Base-by-base conservation (phyloP, 2,329 filamentous ascomycete species). In the Colletotrichum sp. region DNA sequence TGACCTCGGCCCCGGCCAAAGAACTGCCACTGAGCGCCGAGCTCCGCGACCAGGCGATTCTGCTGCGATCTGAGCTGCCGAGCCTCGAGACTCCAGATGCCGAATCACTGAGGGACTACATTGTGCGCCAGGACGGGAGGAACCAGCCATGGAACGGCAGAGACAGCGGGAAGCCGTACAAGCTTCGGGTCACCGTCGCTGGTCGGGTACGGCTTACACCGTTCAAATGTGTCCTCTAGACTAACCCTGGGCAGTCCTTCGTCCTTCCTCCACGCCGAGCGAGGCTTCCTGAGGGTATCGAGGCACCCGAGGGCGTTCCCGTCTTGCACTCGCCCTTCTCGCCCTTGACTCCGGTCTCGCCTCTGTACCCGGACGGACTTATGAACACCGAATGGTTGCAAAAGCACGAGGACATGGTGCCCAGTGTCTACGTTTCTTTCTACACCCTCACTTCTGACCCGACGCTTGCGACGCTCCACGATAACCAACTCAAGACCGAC, bases 301-400 rank as follows among this genome's bases (percentile, higher is more conserved):
- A 90, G 67, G 81, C 85, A 5, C 85, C 89, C 69, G 84, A 86
- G 49, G 83, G 87, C 28, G 85, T 88, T 21, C 86, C 89, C 75
- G 87, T 92, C n/a, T 87, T 98, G 6, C 96, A 99, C 84, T 99
- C 97, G 15, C 95, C 96, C 2, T 92, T 98, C 79, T 99, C 97
- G 4, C 97, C 96, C 1, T 89, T 99, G 34, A 97, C 95, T 52
- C 96, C 96, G 5, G 90, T 90, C 9, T 98, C 96, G 9, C 89
- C 92, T 4, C 90, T 98, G 4, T 99, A 97, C 82, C 96, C 96
- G 9, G 97, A 99, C 85, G 97, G 96, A 6, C 88, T 98, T 75
- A 92, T 98, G 83, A 92, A 96, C 76, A 90, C 93, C 24, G 86
- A 91, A 76, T 99, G 96, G 96, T 89, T 98, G 71, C 91, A 92